Evolutionary conservation across 495 filamentous ascomycete species (phyloP).

Genomic region (Oidiodendron maius): DNA sequence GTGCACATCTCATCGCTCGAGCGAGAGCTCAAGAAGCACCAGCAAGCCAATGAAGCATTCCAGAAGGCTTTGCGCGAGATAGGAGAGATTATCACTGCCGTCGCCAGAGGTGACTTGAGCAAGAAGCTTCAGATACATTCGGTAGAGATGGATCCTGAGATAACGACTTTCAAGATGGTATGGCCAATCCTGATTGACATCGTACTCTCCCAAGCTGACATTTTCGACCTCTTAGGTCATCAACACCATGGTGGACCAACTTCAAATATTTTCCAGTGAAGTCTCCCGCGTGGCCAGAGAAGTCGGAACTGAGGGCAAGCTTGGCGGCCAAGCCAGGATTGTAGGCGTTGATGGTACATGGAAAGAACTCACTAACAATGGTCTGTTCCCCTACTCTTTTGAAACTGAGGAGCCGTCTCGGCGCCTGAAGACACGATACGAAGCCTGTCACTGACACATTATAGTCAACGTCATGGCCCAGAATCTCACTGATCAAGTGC

Average conservation of each 20-base stretch:
- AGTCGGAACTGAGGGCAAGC: constrained; percentile 89
- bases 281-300: constrained; percentile 93
- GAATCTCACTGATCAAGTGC: constrained; percentile 66
- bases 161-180: constrained; percentile 96
- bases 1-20: constrained; percentile 59
- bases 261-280: constrained; percentile 95
- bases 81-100: constrained; percentile 91
- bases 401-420: background rate
- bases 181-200: background rate
- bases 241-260: constrained; percentile 98
- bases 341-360: constrained; percentile 96
- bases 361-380: constrained; percentile 96
- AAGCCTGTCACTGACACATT: constrained; percentile 23
- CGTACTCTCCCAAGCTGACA: background rate
- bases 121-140: constrained; percentile 97
- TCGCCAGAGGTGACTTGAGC: constrained; percentile 91
- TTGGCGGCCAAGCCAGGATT: constrained; percentile 92
- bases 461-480: constrained; percentile 96
- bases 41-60: constrained; percentile 97
- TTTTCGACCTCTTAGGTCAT: constrained; percentile 32
- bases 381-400: constrained; percentile 38
- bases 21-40: constrained; percentile 88
- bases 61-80: constrained; percentile 96
- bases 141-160: constrained; percentile 97
- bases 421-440: background rate